Conservation (phyloP, 495 filamentous ascomycete species). For the Aspergillus haitiensis region DNA sequence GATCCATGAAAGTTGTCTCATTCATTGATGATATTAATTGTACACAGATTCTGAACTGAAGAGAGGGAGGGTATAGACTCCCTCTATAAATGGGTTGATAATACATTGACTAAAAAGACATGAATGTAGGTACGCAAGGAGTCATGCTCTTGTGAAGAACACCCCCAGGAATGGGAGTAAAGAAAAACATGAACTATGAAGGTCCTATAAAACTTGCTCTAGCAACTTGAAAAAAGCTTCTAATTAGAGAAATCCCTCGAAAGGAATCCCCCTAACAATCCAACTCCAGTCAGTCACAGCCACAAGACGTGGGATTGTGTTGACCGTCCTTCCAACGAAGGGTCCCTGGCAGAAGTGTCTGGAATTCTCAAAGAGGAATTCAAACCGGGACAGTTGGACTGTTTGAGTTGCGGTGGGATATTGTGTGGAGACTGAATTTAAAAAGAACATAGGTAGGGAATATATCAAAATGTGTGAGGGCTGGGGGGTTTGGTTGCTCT, state of each 20-base stretch:
- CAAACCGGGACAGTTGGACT: slow-evolving; percentile 45
- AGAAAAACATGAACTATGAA: slow-evolving; percentile 55
- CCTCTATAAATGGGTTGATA: neutral
- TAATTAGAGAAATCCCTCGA: slow-evolving; percentile 7
- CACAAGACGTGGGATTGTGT: slow-evolving; percentile 48
- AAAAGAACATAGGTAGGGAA: neutral
- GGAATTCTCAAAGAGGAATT: slow-evolving; percentile 12
- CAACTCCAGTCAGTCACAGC: slow-evolving; percentile 50
- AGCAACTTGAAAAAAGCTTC: slow-evolving; percentile 34
- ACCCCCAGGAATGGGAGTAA: slow-evolving; percentile 9
- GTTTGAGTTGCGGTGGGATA: slow-evolving; percentile 41
- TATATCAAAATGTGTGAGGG: neutral
- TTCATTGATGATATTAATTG: too few species aligned
- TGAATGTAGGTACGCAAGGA: slow-evolving; percentile 54
- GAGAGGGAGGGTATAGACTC: too few species aligned
- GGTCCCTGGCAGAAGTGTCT: slow-evolving; percentile 31
- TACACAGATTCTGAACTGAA: too few species aligned
- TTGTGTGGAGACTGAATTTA: too few species aligned
- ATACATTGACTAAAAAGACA: neutral
- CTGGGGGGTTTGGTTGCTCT: neutral
- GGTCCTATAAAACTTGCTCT: slow-evolving; percentile 46
- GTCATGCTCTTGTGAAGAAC: slow-evolving; percentile 51
- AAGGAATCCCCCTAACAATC: slow-evolving; percentile 30
- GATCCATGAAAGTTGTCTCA: too few species aligned
- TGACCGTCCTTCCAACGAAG: slow-evolving; percentile 45